Base-by-base conservation (phyloP, 2,329 filamentous ascomycete genomes). In the Cladophialophora carrionii region DNA sequence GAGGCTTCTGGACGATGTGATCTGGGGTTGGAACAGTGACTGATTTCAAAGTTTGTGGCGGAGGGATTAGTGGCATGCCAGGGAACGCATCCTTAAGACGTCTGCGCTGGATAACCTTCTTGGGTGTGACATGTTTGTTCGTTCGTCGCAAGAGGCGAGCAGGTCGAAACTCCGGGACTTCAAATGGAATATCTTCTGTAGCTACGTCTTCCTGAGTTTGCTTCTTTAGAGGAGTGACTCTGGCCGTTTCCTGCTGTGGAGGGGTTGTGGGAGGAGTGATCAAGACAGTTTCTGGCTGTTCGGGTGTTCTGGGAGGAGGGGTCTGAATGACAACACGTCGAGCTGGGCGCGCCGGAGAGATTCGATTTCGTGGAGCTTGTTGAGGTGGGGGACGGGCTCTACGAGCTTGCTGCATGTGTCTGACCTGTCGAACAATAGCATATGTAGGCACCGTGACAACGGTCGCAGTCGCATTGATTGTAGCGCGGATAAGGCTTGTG, bases 351-450 rank as follows among this genome's bases (percentile, higher is more conserved):
- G 10, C 29, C 22, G 32, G 53, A 55, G n/a, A 55, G 24, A 61
- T 61, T 57, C 63, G 48, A 29, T 62, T 57, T 61, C 61, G 65
- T 61, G 63, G 66, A 37, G 63, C 62, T n/a, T 64, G 52, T 34
- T 61, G 31, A 10, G 59, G 37, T 31, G 37, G 49, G 57, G 20
- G n/a, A 49, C n/a, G n/a, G 24, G 48, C 22, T 57, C 22, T 26
- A 20, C n/a, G 62, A 26, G 52, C 20, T 41, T 51, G 61, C 26
- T 56, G 62, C 14, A 17, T n/a, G 43, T 48, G 55, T 64, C 60
- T 37, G 20, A 22, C 60, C 31, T 55, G 41, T 17, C 48, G 62
- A n/a, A 67, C 64, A 34, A 69, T 62, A 46, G 43, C 56, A 61
- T 64, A 62, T 14, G 62, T 55, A 8, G 67, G 64, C n/a, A 64